Conservation (phyloP, 257 asterid genomes). For the Euphrasia confusa region DNA sequence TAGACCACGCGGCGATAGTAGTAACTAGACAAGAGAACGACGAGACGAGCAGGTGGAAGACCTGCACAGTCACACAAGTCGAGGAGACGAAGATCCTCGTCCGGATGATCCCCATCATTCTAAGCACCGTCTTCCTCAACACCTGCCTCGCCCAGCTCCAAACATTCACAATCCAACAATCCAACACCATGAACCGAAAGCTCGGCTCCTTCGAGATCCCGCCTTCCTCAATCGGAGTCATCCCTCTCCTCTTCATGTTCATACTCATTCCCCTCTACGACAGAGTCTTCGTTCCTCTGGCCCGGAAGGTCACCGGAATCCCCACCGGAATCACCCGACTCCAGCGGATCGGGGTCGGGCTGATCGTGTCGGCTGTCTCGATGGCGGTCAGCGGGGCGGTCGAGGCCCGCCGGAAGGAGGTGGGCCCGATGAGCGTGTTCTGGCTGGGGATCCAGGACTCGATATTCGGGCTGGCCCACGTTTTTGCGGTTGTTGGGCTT, state of each 20-base stretch:
- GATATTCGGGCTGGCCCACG: constrained; percentile 65
- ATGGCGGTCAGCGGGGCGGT: constrained; percentile 60
- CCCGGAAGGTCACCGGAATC: constrained; percentile 51
- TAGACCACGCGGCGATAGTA: constrained; percentile 57
- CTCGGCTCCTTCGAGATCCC: constrained; percentile 55
- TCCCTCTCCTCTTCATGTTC: constrained; percentile 50
- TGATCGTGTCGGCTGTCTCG: constrained; percentile 52
- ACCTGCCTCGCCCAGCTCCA: constrained; percentile 80
- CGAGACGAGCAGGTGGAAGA: constrained; percentile 37
- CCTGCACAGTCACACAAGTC: constrained; percentile 63
- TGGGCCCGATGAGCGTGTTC: constrained; percentile 53
- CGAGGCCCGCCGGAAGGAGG: constrained; percentile 47
- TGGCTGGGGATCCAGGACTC: constrained; percentile 60
- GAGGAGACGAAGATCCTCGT: constrained; percentile 72
- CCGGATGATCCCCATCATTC: constrained; percentile 64
- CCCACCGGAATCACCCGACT: constrained; percentile 76
- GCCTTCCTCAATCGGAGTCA: constrained; percentile 62
- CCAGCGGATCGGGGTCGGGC: constrained; percentile 63
- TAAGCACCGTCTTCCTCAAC: constrained; percentile 75
- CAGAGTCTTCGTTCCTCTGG: constrained; percentile 44
- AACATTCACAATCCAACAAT: constrained; percentile 75
- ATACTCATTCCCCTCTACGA: constrained; percentile 58
- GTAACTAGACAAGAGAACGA: constrained; percentile 24
- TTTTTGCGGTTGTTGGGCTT: constrained; percentile 64
- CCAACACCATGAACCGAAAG: constrained; percentile 56